Base-by-base conservation (phyloP, 1,139 yeast genomes). In the Hyphopichia khmerensis region DNA sequence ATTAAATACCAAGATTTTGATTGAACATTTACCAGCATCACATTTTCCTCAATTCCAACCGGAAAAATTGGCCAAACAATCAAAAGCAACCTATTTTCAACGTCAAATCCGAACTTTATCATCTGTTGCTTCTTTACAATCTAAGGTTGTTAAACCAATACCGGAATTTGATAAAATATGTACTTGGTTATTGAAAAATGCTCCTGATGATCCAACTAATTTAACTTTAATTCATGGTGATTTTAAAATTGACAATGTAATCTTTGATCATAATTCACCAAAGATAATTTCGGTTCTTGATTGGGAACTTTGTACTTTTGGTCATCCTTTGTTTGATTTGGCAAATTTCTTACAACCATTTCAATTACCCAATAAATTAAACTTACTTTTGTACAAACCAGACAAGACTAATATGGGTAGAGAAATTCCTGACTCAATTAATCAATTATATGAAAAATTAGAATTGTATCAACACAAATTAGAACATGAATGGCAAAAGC, bases 291-390 rank as follows among this genome's bases (percentile, higher is more conserved):
- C 86, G 0, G 79, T 82, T 1, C 65, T 82, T 40, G 87, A 82
- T 56, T 82, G 87, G 87, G 88, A 82, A 54, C 66, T 82, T 33
- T 80, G 87, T 51, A 82, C 87, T 0, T 69, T 80, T 48, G 88
- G 88, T 0, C 85, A 82, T 49, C 87, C 87, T 1, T 59, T 81
- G 41, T 82, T 83, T 43, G 88, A 82, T 51, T 62, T 82, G 40
- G 79, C 84, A 18, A 82, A 82, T 52, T 68, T 80, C 37, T 62
- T 82, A 27, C 87, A 81, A 50, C 82, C 84, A 3, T 80, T 74
- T 57, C 73, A 70, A 44, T 56, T 79, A 47, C 80, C 85, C 0
- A 56, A 62, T 35, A 40, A 56, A 32, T 53, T 72, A 43, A 69
- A 69, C 45, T 41, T 43, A 30, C 45, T 63, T 48, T 48, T 70